Evolutionary conservation across 805 yeast species (phyloP), one percentile per base, ranked within the genome.

Genomic region (Cyberlindnera mrakii): DNA sequence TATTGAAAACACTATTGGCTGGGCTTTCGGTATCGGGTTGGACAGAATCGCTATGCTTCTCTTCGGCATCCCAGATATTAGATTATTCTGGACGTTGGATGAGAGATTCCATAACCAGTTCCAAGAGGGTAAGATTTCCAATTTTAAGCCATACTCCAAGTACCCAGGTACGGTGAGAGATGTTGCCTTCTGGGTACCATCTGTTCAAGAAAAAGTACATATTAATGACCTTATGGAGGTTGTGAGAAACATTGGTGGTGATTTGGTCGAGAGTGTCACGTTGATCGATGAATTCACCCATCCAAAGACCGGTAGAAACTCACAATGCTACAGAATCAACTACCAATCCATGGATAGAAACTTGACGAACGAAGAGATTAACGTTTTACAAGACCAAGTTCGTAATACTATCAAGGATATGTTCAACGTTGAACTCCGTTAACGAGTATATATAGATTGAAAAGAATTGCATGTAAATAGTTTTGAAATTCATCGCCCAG

Each of bases 11-110:
- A 75, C 80, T 19, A 71, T 91, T 36, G 95, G 96, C 3, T 93
- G 99, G 98, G 99, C 99, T 2, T 93, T 93, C 67, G 99, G 99
- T 16, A 72, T 93, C 40, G 99, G 99, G 0, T 71, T 93, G 39
- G 99, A 93, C 62, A 74, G 99, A 57, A 78, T 91, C 45, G 98
- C 99, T 31, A 93, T 93, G 99, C 68, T 93, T 16, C 69, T 93
- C 40, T 93, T 90, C 66, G 96, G 95, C 18, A 83, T 93, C 37
- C 98, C 98, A 2, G 99, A 93, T 60, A 93, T 93, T 49, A 73
- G 99, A 49, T 67, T 91, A 37, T 87, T 93, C 63, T 93, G 99
- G 99, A 75, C 96, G 1, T 54, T 65, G 32, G 96, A 93, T 63
- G 78, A 77, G 41, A 70, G 96, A 43, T 93, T 93, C 59, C 64